phyloP scores from a whole-genome alignment of 768 basidiomycete species.

The Leccinum uliginosum region DNA sequence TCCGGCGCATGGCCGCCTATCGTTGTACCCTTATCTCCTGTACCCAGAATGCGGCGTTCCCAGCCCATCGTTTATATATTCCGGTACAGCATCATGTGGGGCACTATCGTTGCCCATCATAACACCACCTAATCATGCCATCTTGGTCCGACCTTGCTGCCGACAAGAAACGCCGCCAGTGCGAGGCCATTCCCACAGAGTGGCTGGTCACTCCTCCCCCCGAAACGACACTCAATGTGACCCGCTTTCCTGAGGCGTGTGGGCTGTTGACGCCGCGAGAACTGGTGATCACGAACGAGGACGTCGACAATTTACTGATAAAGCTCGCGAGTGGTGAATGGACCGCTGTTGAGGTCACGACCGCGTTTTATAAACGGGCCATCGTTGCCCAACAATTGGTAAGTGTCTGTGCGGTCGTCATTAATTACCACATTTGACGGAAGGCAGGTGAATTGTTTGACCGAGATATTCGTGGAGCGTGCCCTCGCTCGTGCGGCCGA shows the following conservation, averaged over 20 bases:
- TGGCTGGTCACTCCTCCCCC: conserved; percentile 57
- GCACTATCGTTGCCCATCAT: not conserved
- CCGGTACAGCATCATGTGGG: not conserved
- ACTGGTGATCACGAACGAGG: conserved; percentile 54
- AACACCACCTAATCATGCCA: conserved; percentile 7
- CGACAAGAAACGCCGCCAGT: conserved; percentile 52
- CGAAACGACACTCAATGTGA: conserved; percentile 47
- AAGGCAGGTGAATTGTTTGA: conserved; percentile 70
- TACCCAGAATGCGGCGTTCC: not conserved
- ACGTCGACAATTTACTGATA: conserved; percentile 42
- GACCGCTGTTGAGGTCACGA: conserved; percentile 65
- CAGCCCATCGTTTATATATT: conserved; percentile 6
- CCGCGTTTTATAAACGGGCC: conserved; percentile 73
- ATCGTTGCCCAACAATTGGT: conserved; percentile 78
- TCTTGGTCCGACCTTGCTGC: conserved; percentile 51
- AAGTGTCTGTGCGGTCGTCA: conserved; percentile 11
- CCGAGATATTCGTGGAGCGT: conserved; percentile 76
- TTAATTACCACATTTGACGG: not conserved
- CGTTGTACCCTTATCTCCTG: conserved; percentile 8
- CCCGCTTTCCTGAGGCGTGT: conserved; percentile 47
- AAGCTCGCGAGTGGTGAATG: conserved; percentile 52
- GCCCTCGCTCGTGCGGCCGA: conserved; percentile 61
- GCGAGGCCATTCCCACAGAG: conserved; percentile 54
- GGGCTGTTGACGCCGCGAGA: conserved; percentile 56
- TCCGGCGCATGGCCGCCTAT: not conserved